Conservation (phyloP, 441 rosid genomes). For the Corymbia calophylla region DNA sequence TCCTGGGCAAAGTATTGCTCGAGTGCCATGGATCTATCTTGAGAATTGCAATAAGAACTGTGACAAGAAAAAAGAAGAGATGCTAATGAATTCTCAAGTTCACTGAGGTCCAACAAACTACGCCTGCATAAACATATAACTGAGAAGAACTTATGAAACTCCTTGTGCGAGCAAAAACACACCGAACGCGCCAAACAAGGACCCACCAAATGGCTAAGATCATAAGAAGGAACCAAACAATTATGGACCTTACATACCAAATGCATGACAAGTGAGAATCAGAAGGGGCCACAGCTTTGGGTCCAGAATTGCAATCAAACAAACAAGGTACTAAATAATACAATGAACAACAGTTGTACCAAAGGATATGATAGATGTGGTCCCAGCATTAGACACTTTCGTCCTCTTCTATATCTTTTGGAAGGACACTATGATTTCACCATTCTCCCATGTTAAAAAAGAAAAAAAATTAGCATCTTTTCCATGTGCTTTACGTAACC, state of each 20-base stretch:
- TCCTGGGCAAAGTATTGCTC: conserved; percentile 39
- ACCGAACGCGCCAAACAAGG: neutral
- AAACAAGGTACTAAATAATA: neutral
- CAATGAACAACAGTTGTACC: neutral
- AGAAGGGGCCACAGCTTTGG: neutral
- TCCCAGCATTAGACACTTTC: neutral
- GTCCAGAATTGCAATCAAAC: neutral
- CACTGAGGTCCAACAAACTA: neutral
- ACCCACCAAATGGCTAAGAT: neutral
- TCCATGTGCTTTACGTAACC: neutral
- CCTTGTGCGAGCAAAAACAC: neutral
- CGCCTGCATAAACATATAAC: neutral
- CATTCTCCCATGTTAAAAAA: neutral
- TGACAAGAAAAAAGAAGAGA: neutral
- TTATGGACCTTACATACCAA: neutral
- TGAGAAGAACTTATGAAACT: neutral
- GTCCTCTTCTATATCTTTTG: neutral
- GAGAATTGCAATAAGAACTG: neutral
- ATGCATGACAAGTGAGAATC: neutral
- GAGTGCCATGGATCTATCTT: conserved; percentile 28
- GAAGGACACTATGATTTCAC: neutral
- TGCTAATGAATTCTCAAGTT: neutral
- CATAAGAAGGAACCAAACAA: neutral
- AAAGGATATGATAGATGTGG: neutral
- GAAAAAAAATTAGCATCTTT: neutral